Base-by-base conservation (phyloP, 495 filamentous ascomycete genomes). In the Penicillium verhagenii region DNA sequence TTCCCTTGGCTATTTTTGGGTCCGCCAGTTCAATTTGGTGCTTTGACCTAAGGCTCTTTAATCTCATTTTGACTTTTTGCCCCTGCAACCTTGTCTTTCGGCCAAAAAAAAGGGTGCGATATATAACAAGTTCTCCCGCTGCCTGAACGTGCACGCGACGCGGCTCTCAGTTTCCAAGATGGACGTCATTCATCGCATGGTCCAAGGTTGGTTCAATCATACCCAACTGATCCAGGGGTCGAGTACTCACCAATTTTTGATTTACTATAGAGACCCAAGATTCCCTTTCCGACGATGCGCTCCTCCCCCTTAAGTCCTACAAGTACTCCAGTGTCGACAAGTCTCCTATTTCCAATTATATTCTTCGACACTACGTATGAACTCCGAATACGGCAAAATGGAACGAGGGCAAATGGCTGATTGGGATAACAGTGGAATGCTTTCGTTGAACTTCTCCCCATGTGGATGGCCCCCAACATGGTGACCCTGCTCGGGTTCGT, bases 401-500 rank as follows among this genome's bases (percentile, higher is more conserved):
- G 14, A 16, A 16, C 11, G 2, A 37, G 11, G 20, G n/a, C 16
- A 19, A 14, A 37, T 24, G 20, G 14, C 47, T 40, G 35, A 50
- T 50, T 8, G 19, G 19, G 13, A 2, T 1, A 19, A 0, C 55
- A 97, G 93, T 98, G 94, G 94, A 97, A 96, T 83, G 91, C 87
- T 45, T 94, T 94, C 61, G 95, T 97, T 56, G 84, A 96, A 69
- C 70, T 97, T 28, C 72, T 98, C 59, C 94, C 94, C 52, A 71
- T 96, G 82, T 98, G 92, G 91, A 79, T 98, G 28, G 95, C 95
- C 11, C 94, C 94, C 7, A 98, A 98, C 68, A 92, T 96, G 83
- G 93, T 98, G 31, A 98, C 94, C 59, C 83, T 98, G 8, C 68
- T 98, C 20, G 94, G 94, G 52, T 97, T 98, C 82, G 83, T 88